Evolutionary conservation across 495 filamentous ascomycete genomes (phyloP), one percentile per base, ranked within the genome.

Genomic region (Hypoxylon trugodes): DNA sequence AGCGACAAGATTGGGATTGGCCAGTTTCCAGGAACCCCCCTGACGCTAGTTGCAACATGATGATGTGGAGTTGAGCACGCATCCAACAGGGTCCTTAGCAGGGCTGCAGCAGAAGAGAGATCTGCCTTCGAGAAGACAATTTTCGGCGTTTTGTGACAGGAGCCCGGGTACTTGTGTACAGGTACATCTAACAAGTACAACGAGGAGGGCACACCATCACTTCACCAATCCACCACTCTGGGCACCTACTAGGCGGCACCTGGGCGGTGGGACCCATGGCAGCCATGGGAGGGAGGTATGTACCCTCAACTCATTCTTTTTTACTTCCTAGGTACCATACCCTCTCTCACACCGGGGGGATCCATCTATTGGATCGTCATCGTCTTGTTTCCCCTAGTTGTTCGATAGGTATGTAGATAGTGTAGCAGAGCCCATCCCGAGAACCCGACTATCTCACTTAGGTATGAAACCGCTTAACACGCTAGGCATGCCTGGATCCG

Each of bases 31-130:
- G 46, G 52, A 58, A 61, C 25, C 46, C 63, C 63, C 64, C 64
- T 67, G 64, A 62, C 64, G 64, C 64, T 67, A 67, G 59, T 54
- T 61, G 59, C 64, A 67, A 49, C 48, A 67, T 62, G 52, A 62
- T 59, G 64, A 62, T 67, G 64, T 67, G 64, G 64, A 67, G 64
- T 67, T 66, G 48, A 48, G 53, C 37, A 50, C 40, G 38, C 56
- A 58, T 49, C 52, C 58, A 62, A 62, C 58, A 68, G 59, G 60
- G 65, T 64, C 59, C 53, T 52, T 26, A 50, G 32, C 65, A 68
- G 65, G 65, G 65, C 65, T 68, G 65, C 65, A 68, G 59, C 15
- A 68, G 59, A 63, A 59, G 47, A 61, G 59, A 64, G 65, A 68
- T 64, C 60, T 60, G 37, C 64, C 64, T 67, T 67, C 64, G 41